Evolutionary conservation across 2,329 filamentous ascomycete species (phyloP).

Genomic region (Escovopsis sp.): DNA sequence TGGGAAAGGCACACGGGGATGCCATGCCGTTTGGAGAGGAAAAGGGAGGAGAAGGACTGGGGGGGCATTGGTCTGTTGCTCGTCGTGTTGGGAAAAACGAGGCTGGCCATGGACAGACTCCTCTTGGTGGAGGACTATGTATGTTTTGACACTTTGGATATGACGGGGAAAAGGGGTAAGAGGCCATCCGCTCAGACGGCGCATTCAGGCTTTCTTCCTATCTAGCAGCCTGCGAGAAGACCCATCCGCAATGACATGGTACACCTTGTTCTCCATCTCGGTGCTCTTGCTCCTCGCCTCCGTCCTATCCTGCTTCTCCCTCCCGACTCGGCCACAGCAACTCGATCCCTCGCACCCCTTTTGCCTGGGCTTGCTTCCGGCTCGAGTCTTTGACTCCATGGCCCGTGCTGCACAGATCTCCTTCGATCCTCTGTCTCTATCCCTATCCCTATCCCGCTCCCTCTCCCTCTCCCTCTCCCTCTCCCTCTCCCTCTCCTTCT

Average conservation of each 20-base stretch:
- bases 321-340: slow-evolving; percentile 1
- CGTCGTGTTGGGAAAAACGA: too few relatives aligned
- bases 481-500: neutral
- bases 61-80: too few relatives aligned
- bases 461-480: neutral
- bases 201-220: neutral
- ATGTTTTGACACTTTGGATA: neutral
- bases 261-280: neutral
- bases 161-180: neutral
- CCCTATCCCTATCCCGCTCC: neutral
- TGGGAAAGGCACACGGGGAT: too few relatives aligned
- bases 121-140: too few relatives aligned
- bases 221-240: neutral
- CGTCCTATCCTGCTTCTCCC: neutral
- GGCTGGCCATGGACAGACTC: too few relatives aligned
- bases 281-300: neutral
- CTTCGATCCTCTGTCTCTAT: neutral
- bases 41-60: too few relatives aligned
- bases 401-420: too few relatives aligned
- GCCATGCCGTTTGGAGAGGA: too few relatives aligned
- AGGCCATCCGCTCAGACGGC: neutral
- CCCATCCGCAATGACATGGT: slow-evolving; percentile 2
- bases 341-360: too few relatives aligned
- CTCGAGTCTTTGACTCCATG: too few relatives aligned
- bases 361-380: too few relatives aligned